Evolutionary conservation across 352 stramenopile species (phyloP), one percentile per base, ranked within the genome.

Genomic region (Phytophthora fragariaefolia): DNA sequence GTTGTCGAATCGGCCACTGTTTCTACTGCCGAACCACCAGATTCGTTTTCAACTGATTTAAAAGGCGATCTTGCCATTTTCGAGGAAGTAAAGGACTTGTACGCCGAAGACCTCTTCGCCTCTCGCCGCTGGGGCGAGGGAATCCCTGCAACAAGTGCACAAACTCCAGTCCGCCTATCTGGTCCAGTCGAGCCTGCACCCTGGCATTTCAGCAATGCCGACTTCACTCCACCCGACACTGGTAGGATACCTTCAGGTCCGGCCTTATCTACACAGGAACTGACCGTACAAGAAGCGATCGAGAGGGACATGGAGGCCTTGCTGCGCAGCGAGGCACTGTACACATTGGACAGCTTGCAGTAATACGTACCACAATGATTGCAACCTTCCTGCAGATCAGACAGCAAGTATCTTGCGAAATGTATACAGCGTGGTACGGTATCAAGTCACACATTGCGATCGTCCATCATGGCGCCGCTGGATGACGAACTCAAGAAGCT

Each of bases 21-120:
- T 46, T 46, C 49, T 27, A 20, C 38, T 27, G 27, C 22, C 27
- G 34, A 36, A 15, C n/a, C 23, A 6, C 34, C 81, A 17, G 45
- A 75, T 36, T 26, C 48, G 12, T 74, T 63, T 47, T 10, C 48
- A 9, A 58, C 56, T 12, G 52, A 57, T 23, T 47, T 58, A 6
- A 47, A 69, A 24, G 67, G 71, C 13, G 79, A 80, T 28, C 60
- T 85, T n/a, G 76, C 70, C 6, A 51, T 83, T 3, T 84, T 87
- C 42, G 68, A 87, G 23, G 63, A 76, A 9, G 69, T 80, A 23
- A 80, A 80, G 32, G 69, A 80, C 12, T 43, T 80, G 36, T 80
- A 77, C 38, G 67, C 73, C 20, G 69, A 73, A 55, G 70, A 85
- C 38, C 40, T 80, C 5, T 80, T 72, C 45, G 54, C 63, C 1